Base-by-base conservation (phyloP, 78 protist species). In the Polysphondylium violaceum region DNA sequence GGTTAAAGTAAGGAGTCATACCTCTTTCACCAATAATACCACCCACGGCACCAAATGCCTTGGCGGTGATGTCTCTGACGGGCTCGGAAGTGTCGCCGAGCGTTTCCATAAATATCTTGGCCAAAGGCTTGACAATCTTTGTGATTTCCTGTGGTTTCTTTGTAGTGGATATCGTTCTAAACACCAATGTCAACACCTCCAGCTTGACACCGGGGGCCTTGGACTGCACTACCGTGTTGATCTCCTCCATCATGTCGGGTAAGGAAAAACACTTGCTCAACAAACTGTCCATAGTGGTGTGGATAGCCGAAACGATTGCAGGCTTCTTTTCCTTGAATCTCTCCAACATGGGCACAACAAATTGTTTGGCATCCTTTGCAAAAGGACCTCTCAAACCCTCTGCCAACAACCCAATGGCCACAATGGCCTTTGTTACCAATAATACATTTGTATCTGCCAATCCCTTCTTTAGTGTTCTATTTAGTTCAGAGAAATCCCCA, bases 21-120 rank as follows among this genome's bases (percentile, higher is more conserved):
- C 85, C 74, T 59, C 94, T 60, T 43, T 88, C 94, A 71, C 94
- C 94, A 69, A 88, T 60, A 0, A 88, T 61, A 35, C 76, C 71
- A 36, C 79, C 74, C 19, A 88, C 47, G 27, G 83, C 59, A 19
- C 64, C 94, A 35, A 88, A 88, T 35, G 94, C 78, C 35, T 78
- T 75, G 0, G 87, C 47, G 19, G 76, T 41, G 11, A 53, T 50
- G 47, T 88, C 94, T 67, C 94, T 60, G 1, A 88, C 86, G 14
- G 68, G 41, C 9, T 58, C 75, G 12, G n/a, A 27, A 3, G 94
- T 69, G 38, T 88, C 94, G 16, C 51, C 50, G 19, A 88, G 21
- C 3, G 58, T 19, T 5, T 74, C 88, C 89, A 88, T 76, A 19
- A 74, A 67, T n/a, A 60, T 36, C 23, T 88, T 88, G 25, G 78